Base-by-base conservation (phyloP, 805 yeast genomes). In the Metschnikowia reukaufii region DNA sequence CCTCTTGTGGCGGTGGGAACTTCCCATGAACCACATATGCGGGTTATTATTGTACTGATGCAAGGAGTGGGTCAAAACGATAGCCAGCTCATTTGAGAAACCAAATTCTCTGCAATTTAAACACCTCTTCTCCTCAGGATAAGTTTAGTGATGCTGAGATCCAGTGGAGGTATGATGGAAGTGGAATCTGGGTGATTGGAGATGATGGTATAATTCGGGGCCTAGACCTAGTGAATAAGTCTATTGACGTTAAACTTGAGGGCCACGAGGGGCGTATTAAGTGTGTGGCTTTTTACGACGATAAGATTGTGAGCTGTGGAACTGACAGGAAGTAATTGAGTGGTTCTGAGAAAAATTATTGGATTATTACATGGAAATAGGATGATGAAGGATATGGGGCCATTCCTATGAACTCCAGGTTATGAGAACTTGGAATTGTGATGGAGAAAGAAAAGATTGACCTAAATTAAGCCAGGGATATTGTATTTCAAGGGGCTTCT, bases 1-100 rank as follows among this genome's bases (percentile, higher is more conserved):
- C 68, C 70, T 0, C 52, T 72, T 19, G 58, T 85, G 13, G 81
- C 84, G 0, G 76, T 86, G 6, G 88, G 83, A 0, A 88, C 96
- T 0, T 82, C 90, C 1, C 92, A 88, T 57, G 76, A 78, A 12
- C 96, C 96, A 4, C 85, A 73, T 57, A 80, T 86, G 87, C 64
- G 96, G 53, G 53, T 86, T 10, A 74, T 88, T 1, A 62, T 86
- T 0, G 72, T 82, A 0, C 61, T 68, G 25, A 50, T 82, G n/a
- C 79, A 82, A 1, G 60, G 56, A 20, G 41, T 33, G 18, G 49
- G 41, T 20, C 39, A 19, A 9, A 33, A 23, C 5, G 42, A 37
- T 30, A 33, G 32, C 18, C 18, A 19, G 19, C 8, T 13, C 9
- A 35, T 44, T 39, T 33, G 35, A 49, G 69, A 31, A 59, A 56